These are phyloP conservation scores for Aspergillus texensis DNA, from an alignment of 2,329 filamentous ascomycete genomes.

Conservation along the genomic window DNA sequence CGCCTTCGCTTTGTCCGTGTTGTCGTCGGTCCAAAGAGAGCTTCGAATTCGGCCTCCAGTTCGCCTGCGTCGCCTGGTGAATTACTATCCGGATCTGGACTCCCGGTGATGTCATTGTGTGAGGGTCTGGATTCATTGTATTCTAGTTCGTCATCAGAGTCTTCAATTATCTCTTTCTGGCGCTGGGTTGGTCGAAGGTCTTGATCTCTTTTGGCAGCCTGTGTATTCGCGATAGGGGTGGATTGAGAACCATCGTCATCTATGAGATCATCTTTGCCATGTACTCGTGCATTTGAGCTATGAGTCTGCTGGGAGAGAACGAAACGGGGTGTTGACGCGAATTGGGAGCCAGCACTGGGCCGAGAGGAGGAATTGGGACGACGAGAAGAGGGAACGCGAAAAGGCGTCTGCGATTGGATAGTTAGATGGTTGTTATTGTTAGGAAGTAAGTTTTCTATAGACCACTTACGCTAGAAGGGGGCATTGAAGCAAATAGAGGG, in stretches of 20 bases:
- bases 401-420: constrained; percentile 24
- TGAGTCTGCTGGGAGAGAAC: constrained; percentile 30
- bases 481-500: constrained; percentile 13
- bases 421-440: constrained; percentile 4
- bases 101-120: background rate
- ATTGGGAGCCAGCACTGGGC: constrained; percentile 31
- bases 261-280: constrained; percentile 20
- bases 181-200: background rate
- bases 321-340: constrained; percentile 38
- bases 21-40: constrained; percentile 31
- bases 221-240: constrained; percentile 13
- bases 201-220: background rate
- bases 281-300: constrained; percentile 3
- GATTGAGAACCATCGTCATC: constrained; percentile 23
- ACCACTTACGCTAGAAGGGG: constrained; percentile 18
- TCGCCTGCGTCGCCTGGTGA: constrained; percentile 12
- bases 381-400: constrained; percentile 25
- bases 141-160: constrained; percentile 23
- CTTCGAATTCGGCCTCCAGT: constrained; percentile 32
- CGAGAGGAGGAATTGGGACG: constrained; percentile 23
- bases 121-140: background rate
- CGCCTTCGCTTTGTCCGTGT: constrained; percentile 38
- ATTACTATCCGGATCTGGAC: constrained; percentile 14
- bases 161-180: constrained; percentile 30
- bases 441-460: background rate